Conservation (phyloP, 305 asterid genomes). For the Solanum chacoense region DNA sequence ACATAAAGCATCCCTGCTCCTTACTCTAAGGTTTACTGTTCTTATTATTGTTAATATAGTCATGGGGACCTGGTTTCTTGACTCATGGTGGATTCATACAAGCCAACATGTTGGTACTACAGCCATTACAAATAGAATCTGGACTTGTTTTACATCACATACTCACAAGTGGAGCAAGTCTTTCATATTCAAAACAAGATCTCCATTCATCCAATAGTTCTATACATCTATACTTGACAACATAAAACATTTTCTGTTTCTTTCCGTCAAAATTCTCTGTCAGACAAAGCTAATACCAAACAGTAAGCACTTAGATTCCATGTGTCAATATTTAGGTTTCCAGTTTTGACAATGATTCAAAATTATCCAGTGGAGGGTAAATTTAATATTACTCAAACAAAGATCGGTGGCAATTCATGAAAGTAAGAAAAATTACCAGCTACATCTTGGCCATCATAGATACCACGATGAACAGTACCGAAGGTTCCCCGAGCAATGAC, state of each 20-base stretch:
- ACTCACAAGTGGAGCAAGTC: neutral
- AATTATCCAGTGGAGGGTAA: neutral
- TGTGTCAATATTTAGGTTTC: neutral
- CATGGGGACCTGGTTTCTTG: neutral
- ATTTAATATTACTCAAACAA: neutral
- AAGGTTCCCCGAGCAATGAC: slow-evolving; percentile 67
- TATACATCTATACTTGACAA: neutral
- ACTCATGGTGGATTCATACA: neutral
- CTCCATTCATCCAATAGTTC: neutral
- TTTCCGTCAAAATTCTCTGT: neutral
- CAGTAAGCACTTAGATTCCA: neutral
- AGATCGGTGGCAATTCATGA: neutral
- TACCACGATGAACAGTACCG: slow-evolving; percentile 76
- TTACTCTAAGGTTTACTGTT: neutral
- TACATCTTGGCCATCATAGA: slow-evolving; percentile 60
- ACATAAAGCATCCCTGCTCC: neutral
- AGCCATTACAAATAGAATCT: neutral
- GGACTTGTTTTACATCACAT: neutral
- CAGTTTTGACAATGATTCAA: neutral
- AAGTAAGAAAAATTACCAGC: slow-evolving; percentile 32
- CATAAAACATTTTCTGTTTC: neutral
- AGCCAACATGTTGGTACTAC: neutral
- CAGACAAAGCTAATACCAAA: neutral
- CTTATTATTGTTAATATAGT: neutral
- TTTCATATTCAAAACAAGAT: neutral